Evolutionary conservation across 345 rosid species (phyloP).

Genomic region (Erodium maritimum): DNA sequence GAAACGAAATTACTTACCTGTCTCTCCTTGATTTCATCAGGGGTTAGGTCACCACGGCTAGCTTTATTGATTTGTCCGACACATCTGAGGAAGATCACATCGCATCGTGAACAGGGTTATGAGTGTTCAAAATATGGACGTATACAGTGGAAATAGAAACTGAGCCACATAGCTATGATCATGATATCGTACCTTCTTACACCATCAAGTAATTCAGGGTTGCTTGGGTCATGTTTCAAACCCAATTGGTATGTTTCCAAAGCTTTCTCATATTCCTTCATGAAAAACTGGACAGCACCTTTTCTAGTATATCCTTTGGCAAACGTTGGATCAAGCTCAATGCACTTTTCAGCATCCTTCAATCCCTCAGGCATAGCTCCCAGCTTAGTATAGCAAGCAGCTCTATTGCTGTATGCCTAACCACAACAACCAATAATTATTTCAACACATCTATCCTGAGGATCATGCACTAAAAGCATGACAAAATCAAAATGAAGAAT

Average conservation of each 20-base stretch:
- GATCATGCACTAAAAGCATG: too few species aligned
- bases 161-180: neutral
- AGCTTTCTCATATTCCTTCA: slow-evolving; percentile 96
- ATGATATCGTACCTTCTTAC: slow-evolving; percentile 41
- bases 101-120: too few species aligned
- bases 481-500: neutral
- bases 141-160: too few species aligned
- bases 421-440: neutral
- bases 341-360: slow-evolving; percentile 96
- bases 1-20: too few species aligned
- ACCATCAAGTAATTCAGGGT: slow-evolving; percentile 86
- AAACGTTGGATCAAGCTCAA: slow-evolving; percentile 92
- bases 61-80: slow-evolving; percentile 82
- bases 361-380: slow-evolving; percentile 90
- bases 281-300: slow-evolving; percentile 85
- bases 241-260: slow-evolving; percentile 86
- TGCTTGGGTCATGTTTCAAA: slow-evolving; percentile 70
- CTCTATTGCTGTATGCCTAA: slow-evolving; percentile 88
- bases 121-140: too few species aligned
- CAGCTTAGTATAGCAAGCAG: slow-evolving; percentile 92
- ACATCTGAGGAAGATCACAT: slow-evolving; percentile 40
- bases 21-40: slow-evolving; percentile 94
- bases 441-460: neutral
- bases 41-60: slow-evolving; percentile 84
- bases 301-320: slow-evolving; percentile 90